These are phyloP conservation scores for Sarocladium brachiariae DNA, from an alignment of 2,329 filamentous ascomycete species.

Conservation along the genomic window DNA sequence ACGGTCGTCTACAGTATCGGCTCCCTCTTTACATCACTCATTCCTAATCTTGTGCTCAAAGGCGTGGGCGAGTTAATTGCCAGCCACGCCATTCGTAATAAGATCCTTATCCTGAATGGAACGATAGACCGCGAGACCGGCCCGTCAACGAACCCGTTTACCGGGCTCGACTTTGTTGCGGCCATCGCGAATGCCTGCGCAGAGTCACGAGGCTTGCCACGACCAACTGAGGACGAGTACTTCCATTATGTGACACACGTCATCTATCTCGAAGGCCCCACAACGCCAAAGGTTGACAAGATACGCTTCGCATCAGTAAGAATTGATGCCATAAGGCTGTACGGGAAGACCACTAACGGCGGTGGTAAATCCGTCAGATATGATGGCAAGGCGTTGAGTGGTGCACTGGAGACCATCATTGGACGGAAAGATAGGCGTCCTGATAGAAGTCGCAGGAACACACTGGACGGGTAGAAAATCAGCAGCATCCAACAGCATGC, in stretches of 20 bases:
- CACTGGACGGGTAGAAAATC: slow-evolving; percentile 26
- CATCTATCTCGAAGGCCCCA: slow-evolving; percentile 67
- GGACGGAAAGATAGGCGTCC: slow-evolving; percentile 42
- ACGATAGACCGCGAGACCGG: slow-evolving; percentile 82
- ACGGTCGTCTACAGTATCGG: slow-evolving; percentile 87
- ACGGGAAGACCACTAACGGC: slow-evolving; percentile 61
- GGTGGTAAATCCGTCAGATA: slow-evolving; percentile 50
- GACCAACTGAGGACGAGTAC: slow-evolving; percentile 40
- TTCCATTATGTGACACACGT: slow-evolving; percentile 74
- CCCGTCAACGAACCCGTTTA: slow-evolving; percentile 56
- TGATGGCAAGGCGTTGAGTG: slow-evolving; percentile 65
- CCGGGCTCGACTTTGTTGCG: slow-evolving; percentile 72
- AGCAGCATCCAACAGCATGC: too few relatives aligned
- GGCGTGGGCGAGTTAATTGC: slow-evolving; percentile 60
- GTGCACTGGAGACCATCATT: slow-evolving; percentile 71
- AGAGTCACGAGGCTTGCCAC: slow-evolving; percentile 50
- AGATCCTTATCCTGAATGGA: slow-evolving; percentile 81
- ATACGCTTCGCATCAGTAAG: slow-evolving; percentile 57
- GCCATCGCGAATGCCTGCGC: slow-evolving; percentile 71
- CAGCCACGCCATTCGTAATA: slow-evolving; percentile 46
- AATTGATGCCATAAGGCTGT: slow-evolving; percentile 70
- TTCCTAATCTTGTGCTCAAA: slow-evolving; percentile 71
- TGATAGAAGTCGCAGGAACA: slow-evolving; percentile 38
- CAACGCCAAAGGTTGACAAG: slow-evolving; percentile 64
- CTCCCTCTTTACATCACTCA: slow-evolving; percentile 83